Conservation (phyloP, 192 early-diverging fungal species). For the Umbelopsis isabellina region DNA sequence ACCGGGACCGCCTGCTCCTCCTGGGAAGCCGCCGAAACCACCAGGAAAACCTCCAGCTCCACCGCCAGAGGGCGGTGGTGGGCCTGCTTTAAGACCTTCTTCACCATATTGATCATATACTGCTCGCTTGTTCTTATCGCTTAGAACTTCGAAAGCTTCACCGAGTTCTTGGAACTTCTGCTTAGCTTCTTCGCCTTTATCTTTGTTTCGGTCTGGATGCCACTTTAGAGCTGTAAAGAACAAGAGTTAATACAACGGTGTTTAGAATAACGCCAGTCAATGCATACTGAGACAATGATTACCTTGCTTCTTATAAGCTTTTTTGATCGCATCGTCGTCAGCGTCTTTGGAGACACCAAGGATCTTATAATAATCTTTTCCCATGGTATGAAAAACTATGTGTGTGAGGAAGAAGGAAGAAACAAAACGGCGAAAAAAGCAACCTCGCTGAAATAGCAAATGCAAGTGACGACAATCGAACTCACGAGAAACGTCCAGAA, state of each 20-base stretch:
- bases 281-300: background rate
- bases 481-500: conserved; percentile 16
- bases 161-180: conserved; percentile 96
- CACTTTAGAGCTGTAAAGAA: conserved; percentile 66
- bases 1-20: conserved; percentile 50
- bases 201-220: conserved; percentile 76
- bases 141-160: conserved; percentile 95
- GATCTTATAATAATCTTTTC: conserved; percentile 97
- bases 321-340: conserved; percentile 78
- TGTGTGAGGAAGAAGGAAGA: background rate
- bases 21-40: conserved; percentile 58
- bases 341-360: conserved; percentile 79
- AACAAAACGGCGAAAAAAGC: background rate
- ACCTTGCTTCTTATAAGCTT: conserved; percentile 73
- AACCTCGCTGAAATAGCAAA: background rate
- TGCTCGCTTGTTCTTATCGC: conserved; percentile 90
- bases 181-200: conserved; percentile 68
- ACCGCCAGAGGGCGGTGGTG: conserved; percentile 59
- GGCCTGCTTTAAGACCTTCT: conserved; percentile 87
- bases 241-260: background rate
- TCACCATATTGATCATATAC: conserved; percentile 97
- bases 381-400: conserved; percentile 51
- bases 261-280: background rate
- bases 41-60: conserved; percentile 61
- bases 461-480: conserved; percentile 18